Conservation (phyloP, 176 grass and related monocot genomes). For the Oryza officinalis region DNA sequence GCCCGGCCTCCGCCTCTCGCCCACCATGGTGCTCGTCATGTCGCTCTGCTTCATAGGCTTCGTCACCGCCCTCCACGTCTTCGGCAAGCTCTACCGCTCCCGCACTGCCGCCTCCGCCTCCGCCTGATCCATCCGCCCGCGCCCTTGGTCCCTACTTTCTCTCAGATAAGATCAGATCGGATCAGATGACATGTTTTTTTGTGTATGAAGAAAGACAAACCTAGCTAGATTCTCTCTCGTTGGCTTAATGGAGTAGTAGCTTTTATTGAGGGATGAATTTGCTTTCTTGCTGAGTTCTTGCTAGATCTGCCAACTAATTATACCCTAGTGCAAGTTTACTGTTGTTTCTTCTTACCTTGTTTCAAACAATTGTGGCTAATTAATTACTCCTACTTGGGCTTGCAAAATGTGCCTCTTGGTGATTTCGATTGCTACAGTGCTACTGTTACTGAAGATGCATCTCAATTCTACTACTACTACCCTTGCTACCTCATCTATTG, state of each 20-base stretch:
- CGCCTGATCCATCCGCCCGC: constrained; percentile 28
- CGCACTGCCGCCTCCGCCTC: constrained; percentile 47
- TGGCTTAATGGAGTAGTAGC: neutral
- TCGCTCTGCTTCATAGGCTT: constrained; percentile 68
- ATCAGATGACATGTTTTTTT: neutral
- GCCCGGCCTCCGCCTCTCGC: constrained; percentile 65
- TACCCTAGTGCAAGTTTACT: neutral
- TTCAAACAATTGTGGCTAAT: constrained; percentile 32
- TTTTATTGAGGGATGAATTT: neutral
- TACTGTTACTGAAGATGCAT: neutral
- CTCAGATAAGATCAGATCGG: neutral
- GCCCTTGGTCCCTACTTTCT: no score
- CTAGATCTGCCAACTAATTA: constrained; percentile 24
- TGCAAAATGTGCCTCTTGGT: neutral
- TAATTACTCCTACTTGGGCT: neutral
- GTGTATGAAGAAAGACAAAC: no score
- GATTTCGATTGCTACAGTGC: neutral
- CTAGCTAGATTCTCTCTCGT: neutral
- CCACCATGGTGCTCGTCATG: constrained; percentile 71
- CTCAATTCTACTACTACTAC: neutral
- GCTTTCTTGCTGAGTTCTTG: neutral
- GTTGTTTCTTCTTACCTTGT: constrained; percentile 7
- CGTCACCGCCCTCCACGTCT: constrained; percentile 81
- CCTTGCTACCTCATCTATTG: neutral
- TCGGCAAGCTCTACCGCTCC: constrained; percentile 81